Evolutionary conservation across 345 rosid genomes (phyloP), one percentile per base, ranked within the genome.

Genomic region (Citrus maxima): DNA sequence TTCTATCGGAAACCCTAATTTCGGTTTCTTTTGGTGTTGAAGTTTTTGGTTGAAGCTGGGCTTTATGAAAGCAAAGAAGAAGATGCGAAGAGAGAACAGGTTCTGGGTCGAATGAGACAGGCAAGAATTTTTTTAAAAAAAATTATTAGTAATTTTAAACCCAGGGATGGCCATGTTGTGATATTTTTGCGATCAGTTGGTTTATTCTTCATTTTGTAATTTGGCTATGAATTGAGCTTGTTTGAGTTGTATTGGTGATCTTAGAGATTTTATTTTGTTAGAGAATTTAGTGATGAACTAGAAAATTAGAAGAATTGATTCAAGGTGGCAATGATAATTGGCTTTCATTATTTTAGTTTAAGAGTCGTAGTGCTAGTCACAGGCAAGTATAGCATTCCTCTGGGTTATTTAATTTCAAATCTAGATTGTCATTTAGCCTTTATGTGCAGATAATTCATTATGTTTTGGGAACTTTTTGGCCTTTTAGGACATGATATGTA

Each of bases 51-150:
- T 73, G 84, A 87, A 80, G 72, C 87, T 67, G 92, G 87, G 58
- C 84, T 89, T 32, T 89, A 91, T 56, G 95, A 91, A 87, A 87
- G 86, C 81, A 70, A 88, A 68, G 93, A 86, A 71, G 92, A 91
- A 82, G 83, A 86, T 24, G 80, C 67, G 7, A 88, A 81, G 86
- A 87, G 93, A 80, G 82, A 85, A 79, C 78, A 70, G 82, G 93
- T 91, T 80, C 80, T 91, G 32, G 76, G 78, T 79, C 88, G 85
- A 32, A 80, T 91, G 54, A 82, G 84, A 38, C 83, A 83, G 92
- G 94, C 85, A 80, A 78, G 13, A 63, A 22, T 4, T 51, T 22
- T 10, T 5, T 1, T 9, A 5, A 0, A 3, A 37, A 34, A n/a
- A 30, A 65, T 65, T 76, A 65, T 42, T 49, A 21, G 30, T 59